Percentiles rank a stretch among this genome's conserved stretches.
Conservation (phyloP, 2,329 filamentous ascomycete genomes). For the Aspergillus tamarii region DNA sequence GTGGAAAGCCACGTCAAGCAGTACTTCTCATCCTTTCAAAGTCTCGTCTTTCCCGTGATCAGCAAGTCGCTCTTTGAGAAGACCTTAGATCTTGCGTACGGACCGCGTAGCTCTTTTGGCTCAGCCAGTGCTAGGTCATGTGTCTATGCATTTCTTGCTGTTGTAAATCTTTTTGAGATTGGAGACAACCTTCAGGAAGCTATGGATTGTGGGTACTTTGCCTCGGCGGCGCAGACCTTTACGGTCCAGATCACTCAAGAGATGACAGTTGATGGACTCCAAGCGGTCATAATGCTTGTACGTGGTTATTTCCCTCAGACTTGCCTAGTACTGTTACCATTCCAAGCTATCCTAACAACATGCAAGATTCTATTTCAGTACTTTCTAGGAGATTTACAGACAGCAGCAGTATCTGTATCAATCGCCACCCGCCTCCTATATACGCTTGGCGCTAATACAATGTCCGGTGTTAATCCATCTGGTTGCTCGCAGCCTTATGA, state of each 20-base stretch:
- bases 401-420: constrained; percentile 17
- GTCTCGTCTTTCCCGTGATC: constrained; percentile 18
- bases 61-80: constrained; percentile 13
- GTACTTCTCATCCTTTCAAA: constrained; percentile 15
- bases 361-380: constrained; percentile 19
- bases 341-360: neutral
- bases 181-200: constrained; percentile 4
- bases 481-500: neutral
- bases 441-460: constrained; percentile 13
- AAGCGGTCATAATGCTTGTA: constrained; percentile 18
- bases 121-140: constrained; percentile 16
- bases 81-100: constrained; percentile 19
- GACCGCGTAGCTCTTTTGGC: neutral
- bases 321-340: too few relatives aligned
- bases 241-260: constrained; percentile 14
- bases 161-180: constrained; percentile 13
- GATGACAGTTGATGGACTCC: constrained; percentile 19
- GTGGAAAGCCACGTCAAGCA: too few relatives aligned
- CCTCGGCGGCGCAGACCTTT: constrained; percentile 10
- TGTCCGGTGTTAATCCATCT: neutral
- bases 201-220: constrained; percentile 18
- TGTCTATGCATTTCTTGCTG: constrained; percentile 14
- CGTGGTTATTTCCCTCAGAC: neutral
- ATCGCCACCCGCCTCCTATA: constrained; percentile 22
- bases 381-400: constrained; percentile 19